phyloP scores from a whole-genome alignment of 768 basidiomycete species.

The Mycena rebaudengoi region DNA sequence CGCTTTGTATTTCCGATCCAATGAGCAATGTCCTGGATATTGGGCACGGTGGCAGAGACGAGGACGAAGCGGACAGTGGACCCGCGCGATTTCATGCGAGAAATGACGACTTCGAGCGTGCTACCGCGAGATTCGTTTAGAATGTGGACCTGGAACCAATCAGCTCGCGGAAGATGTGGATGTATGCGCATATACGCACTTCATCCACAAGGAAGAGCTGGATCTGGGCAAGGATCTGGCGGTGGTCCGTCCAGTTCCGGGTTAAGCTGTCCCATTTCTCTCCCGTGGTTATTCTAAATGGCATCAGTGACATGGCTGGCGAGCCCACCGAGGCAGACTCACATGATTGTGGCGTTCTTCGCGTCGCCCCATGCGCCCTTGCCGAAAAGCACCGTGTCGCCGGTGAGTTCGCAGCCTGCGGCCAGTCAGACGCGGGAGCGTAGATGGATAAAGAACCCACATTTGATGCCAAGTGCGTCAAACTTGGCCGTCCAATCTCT shows the following conservation, averaged over 20 bases:
- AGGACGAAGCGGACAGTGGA: constrained; percentile 82
- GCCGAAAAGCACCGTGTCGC: constrained; percentile 81
- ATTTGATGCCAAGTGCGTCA: constrained; percentile 75
- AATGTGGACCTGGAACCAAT: constrained; percentile 77
- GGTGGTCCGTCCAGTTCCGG: constrained; percentile 78
- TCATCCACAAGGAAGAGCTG: constrained; percentile 92
- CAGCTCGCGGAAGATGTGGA: neutral
- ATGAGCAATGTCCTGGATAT: constrained; percentile 86
- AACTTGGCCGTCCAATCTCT: constrained; percentile 90
- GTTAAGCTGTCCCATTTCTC: constrained; percentile 98
- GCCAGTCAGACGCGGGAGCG: neutral
- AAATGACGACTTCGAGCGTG: constrained; percentile 93
- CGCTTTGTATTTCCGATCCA: constrained; percentile 74
- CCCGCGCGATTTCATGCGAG: constrained; percentile 87
- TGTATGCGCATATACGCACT: constrained; percentile 47
- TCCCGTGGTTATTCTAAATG: constrained; percentile 81
- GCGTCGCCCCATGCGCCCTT: constrained; percentile 77
- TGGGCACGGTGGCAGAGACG: constrained; percentile 94
- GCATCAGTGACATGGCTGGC: neutral
- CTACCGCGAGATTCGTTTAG: constrained; percentile 91
- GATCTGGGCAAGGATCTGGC: constrained; percentile 73
- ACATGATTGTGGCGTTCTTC: constrained; percentile 84
- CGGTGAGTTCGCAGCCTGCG: constrained; percentile 89
- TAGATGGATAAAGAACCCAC: constrained; percentile 45
- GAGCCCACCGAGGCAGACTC: constrained; percentile 24